These are phyloP conservation scores for Debaryomyces fabryi DNA, from an alignment of 1,139 yeast species.

Conservation along the genomic window DNA sequence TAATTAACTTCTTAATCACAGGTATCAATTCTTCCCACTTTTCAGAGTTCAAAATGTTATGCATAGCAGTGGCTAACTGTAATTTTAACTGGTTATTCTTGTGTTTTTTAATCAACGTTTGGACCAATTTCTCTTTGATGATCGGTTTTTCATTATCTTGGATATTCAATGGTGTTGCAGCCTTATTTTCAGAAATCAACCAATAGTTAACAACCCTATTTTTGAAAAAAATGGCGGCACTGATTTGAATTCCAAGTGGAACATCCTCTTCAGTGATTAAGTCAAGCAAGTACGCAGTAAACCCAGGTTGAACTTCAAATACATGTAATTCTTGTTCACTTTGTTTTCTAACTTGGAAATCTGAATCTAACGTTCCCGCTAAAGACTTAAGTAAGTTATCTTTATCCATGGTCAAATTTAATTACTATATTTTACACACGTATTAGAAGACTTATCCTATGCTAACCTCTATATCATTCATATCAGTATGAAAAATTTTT, in stretches of 20 bases:
- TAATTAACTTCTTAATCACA: conserved; percentile 26
- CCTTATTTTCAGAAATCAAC: conserved; percentile 48
- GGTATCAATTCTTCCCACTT: conserved; percentile 50
- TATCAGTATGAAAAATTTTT: conserved; percentile 13
- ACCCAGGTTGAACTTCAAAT: conserved; percentile 54
- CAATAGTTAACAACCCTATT: conserved; percentile 63
- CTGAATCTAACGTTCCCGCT: conserved; percentile 48
- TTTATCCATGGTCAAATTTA: conserved; percentile 38
- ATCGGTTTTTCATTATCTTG: conserved; percentile 51
- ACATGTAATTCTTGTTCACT: conserved; percentile 45
- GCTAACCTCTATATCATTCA: not conserved
- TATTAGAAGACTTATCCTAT: not conserved
- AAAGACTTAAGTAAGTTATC: conserved; percentile 43
- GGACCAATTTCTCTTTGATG: conserved; percentile 56
- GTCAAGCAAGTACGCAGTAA: conserved; percentile 58
- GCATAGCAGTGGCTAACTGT: conserved; percentile 48
- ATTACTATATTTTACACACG: conserved; percentile 5
- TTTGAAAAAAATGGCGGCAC: conserved; percentile 70
- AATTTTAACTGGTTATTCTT: conserved; percentile 36
- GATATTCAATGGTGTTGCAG: conserved; percentile 33
- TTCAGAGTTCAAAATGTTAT: conserved; percentile 43
- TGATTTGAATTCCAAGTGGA: conserved; percentile 53
- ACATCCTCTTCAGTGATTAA: conserved; percentile 51
- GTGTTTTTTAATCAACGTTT: conserved; percentile 42
- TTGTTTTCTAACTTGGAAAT: conserved; percentile 38